Conservation (phyloP, 2,329 filamentous ascomycete genomes). For the Penicillium sp. region DNA sequence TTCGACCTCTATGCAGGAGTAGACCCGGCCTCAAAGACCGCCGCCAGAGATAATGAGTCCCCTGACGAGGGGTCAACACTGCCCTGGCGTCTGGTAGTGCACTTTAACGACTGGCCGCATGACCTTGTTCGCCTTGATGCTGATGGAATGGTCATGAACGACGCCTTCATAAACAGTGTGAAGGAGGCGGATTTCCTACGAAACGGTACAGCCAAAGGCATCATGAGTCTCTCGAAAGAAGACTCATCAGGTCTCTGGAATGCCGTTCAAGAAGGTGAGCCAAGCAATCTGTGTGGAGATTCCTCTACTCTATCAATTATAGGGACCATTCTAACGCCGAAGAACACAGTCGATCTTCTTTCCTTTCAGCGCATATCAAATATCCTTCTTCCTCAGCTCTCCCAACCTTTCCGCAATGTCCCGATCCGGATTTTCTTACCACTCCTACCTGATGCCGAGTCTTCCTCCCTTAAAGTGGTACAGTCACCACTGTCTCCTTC, state of each 20-base stretch:
- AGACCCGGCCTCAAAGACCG: slow-evolving; percentile 40
- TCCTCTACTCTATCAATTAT: not conserved
- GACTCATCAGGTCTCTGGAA: slow-evolving; percentile 82
- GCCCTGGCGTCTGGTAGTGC: slow-evolving; percentile 63
- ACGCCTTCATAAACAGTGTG: slow-evolving; percentile 66
- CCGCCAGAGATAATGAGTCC: slow-evolving; percentile 17
- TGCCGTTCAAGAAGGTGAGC: slow-evolving; percentile 67
- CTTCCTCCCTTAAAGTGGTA: slow-evolving; percentile 60
- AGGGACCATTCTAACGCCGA: not conserved
- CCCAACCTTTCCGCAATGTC: slow-evolving; percentile 73
- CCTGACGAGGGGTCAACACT: slow-evolving; percentile 32
- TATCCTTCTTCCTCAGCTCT: slow-evolving; percentile 67
- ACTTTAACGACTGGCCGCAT: slow-evolving; percentile 58
- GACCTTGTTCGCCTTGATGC: slow-evolving; percentile 58
- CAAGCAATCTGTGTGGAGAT: not conserved
- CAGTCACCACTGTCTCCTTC: slow-evolving; percentile 67
- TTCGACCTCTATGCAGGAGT: slow-evolving; percentile 66
- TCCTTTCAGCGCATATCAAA: slow-evolving; percentile 72
- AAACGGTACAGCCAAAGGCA: slow-evolving; percentile 82
- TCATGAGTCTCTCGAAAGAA: slow-evolving; percentile 83
- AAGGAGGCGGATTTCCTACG: slow-evolving; percentile 84
- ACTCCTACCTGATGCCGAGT: slow-evolving; percentile 54
- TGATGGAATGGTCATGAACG: slow-evolving; percentile 56
- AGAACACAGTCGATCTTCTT: slow-evolving; percentile 62
- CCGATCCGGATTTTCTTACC: slow-evolving; percentile 85